A percentile compares a stretch with the other conserved stretches of the same genome.
phyloP scores from a whole-genome alignment of 2,329 filamentous ascomycete species.

The Colletotrichum sp. region DNA sequence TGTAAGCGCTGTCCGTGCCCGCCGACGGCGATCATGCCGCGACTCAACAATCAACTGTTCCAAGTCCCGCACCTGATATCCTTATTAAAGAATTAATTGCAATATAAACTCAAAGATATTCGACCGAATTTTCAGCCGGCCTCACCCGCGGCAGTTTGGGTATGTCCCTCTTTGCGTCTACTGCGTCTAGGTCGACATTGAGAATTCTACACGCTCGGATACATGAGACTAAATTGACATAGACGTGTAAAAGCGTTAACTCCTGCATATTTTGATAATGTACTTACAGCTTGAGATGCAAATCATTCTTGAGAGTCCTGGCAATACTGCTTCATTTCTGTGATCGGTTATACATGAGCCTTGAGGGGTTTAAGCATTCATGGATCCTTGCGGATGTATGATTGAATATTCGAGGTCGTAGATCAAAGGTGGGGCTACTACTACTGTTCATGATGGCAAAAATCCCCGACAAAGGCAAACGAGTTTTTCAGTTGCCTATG shows the following conservation, averaged over 20 bases:
- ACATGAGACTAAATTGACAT: not conserved
- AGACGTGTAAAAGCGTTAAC: not conserved
- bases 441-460: not conserved
- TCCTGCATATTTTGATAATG: not conserved
- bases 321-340: not conserved
- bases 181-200: not conserved
- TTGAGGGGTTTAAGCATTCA: not conserved
- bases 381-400: not conserved
- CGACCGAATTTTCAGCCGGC: not conserved
- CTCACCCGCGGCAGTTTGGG: not conserved
- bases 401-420: not conserved
- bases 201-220: not conserved
- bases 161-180: not conserved
- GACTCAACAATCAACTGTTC: not conserved
- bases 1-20: not conserved
- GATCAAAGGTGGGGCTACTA: not conserved
- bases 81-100: not conserved
- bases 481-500: not conserved
- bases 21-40: not conserved
- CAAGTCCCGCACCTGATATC: not conserved
- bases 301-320: not conserved
- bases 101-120: not conserved
- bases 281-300: not conserved
- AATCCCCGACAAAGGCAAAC: not conserved
- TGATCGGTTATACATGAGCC: not conserved